These are phyloP conservation scores for Ligustrum vulgare DNA, from an alignment of 257 asterid genomes.

Conservation along the genomic window DNA sequence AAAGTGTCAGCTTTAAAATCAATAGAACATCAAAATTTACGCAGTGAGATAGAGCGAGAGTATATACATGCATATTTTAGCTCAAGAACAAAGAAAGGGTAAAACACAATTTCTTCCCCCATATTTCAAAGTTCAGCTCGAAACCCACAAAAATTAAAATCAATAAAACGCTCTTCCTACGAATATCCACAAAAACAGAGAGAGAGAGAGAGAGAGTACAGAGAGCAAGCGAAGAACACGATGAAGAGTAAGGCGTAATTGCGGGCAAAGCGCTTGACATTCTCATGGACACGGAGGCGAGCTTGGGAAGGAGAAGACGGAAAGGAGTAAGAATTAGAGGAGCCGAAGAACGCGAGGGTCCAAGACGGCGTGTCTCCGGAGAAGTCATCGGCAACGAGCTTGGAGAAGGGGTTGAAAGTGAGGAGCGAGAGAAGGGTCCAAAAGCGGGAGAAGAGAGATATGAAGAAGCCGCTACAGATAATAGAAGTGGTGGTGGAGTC, in stretches of 20 bases:
- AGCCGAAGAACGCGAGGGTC: conserved; percentile 71
- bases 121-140: background rate
- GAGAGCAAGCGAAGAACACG: conserved; percentile 77
- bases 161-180: background rate
- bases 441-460: conserved; percentile 42
- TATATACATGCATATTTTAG: background rate
- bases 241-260: conserved; percentile 69
- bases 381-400: conserved; percentile 69
- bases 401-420: conserved; percentile 81
- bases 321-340: conserved; percentile 68
- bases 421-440: conserved; percentile 74
- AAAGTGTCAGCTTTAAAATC: background rate
- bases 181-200: background rate
- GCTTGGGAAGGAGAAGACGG: conserved; percentile 86
- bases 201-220: conserved; percentile 40
- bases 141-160: background rate
- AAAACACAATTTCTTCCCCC: background rate
- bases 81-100: background rate
- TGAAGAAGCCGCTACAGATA: conserved; percentile 22
- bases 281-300: conserved; percentile 86
- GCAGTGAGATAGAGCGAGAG: background rate
- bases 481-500: conserved; percentile 18
- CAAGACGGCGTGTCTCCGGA: conserved; percentile 73
- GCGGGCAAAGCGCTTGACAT: conserved; percentile 84
- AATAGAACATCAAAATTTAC: background rate